Base-by-base conservation (phyloP, 768 basidiomycete species). In the Rhodocollybia butyracea region DNA sequence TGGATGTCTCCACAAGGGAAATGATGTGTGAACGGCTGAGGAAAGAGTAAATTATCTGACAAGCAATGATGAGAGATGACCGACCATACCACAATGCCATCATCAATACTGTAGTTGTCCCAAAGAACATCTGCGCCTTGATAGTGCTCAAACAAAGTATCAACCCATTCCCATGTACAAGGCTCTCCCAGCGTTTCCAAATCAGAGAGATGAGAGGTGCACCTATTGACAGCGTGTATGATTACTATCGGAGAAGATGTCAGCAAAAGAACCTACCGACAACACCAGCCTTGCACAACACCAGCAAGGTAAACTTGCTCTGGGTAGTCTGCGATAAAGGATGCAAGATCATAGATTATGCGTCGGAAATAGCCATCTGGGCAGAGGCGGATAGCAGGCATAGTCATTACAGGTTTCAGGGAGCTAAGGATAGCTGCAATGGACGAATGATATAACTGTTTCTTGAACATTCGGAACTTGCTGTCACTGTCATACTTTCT, bases 241-340 rank as follows among this genome's bases (percentile, higher is more conserved):
- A 27, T 3, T 36, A 8, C 7, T 17, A 17, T 13, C 31, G n/a
- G 3, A 22, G 29, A 8, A 26, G 21, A 10, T 13, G 12, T 38
- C 21, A 22, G n/a, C n/a, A 32, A 32, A 12, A 31, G n/a, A 22
- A 38, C 48, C 8, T 39, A 51, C 48, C 48, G 48, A 26, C 32
- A n/a, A 67, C 59, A 26, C 65, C 54, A 70, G 13, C 60, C 59
- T 53, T 65, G 63, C 0, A 70, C 63, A n/a, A 64, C 60, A 19
- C 61, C 57, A 0, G 61, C 56, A 0, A 66, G 45, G 27, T 54
- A 58, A 0, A 62, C 63, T 30, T 70, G 69, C 47, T 69, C 68
- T 0, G 67, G 69, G 52, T 70, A 70, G 45, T 69, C 69, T 0
- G 66, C 64, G 27, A 70, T 68, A 47, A 59, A 66, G 0, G 67